Evolutionary conservation across 169 alveolate species (phyloP).

Genomic region (Plasmodium ovale): DNA sequence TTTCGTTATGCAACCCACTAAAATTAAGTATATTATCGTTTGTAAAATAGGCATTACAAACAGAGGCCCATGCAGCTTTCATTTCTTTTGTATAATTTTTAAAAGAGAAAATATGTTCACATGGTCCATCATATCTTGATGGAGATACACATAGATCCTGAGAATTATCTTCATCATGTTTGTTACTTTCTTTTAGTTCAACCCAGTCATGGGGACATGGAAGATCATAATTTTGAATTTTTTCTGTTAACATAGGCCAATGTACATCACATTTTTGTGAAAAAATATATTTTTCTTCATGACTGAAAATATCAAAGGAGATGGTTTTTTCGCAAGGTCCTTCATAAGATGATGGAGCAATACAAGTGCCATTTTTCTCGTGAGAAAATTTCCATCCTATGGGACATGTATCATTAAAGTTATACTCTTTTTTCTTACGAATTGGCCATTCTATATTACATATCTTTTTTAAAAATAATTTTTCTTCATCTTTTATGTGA

Average conservation of each 20-base stretch:
- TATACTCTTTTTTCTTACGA: not conserved
- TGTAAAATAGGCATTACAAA: slow-evolving; percentile 76
- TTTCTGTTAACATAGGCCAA: slow-evolving; percentile 29
- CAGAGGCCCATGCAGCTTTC: slow-evolving; percentile 82
- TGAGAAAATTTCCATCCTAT: slow-evolving; percentile 55
- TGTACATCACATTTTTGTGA: slow-evolving; percentile 47
- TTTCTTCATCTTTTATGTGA: slow-evolving; percentile 58
- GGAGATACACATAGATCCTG: slow-evolving; percentile 70
- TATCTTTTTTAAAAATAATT: slow-evolving; percentile 3
- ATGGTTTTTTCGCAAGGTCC: slow-evolving; percentile 72
- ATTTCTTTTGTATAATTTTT: slow-evolving; percentile 72
- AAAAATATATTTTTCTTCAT: slow-evolving; percentile 39
- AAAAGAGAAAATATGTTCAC: slow-evolving; percentile 79
- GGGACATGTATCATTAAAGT: slow-evolving; percentile 45
- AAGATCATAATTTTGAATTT: slow-evolving; percentile 31
- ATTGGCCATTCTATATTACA: slow-evolving; percentile 79
- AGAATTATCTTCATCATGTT: too few species aligned
- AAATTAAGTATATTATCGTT: not conserved
- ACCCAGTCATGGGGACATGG: slow-evolving; percentile 76
- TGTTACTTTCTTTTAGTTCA: slow-evolving; percentile 8
- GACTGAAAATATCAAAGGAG: slow-evolving; percentile 47
- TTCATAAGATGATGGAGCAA: slow-evolving; percentile 35
- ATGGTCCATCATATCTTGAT: slow-evolving; percentile 78
- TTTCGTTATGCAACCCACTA: not conserved
- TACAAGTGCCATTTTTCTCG: slow-evolving; percentile 2